Base-by-base conservation (phyloP, 1,284 basidiomycete genomes). In the Leccinum huronense region DNA sequence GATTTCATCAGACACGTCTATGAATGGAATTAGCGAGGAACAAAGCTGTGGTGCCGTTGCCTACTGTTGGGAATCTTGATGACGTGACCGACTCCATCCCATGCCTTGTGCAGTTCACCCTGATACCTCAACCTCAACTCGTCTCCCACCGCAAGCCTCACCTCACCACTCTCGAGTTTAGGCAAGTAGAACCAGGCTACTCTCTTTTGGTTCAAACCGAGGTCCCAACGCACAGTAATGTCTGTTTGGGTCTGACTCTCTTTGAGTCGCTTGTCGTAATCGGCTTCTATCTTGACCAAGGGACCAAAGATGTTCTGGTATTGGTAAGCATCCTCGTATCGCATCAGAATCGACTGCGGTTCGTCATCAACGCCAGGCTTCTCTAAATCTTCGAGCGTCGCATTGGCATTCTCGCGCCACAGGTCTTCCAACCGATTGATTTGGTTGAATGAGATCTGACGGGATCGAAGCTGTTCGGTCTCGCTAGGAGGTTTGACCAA, bases 251-350 rank as follows among this genome's bases (percentile, higher is more conserved):
- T 98, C 80, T 99, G 97, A 64, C 94, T 94, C 77, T 99, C 97
- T 79, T 99, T 99, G 72, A 99, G 84, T 66, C 91, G 88, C 79
- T 97, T 97, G 77, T 99, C 97, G 73, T 98, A 99, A 80, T 99
- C 97, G 6, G 97, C 97, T 76, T 99, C 97, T 71, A 99, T 98
- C 81, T 99, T 99, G 76, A 99, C 97, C 51, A 99, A 85, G 8
- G 97, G 97, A 1, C 97, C 97, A 73, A 98, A 97, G 65, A 99
- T 98, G 75, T 98, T 98, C 79, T 98, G 97, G 76, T 99, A 99
- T 76, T 99, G 97, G 75, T 98, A 98, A 45, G 97, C 97, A 75
- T 99, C 97, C 76, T 99, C 97, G 77, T 99, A 99, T 38, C 89
- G 89, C 54, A 94, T 79, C 34, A 97, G 76, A 67, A 99, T 94